A percentile compares a stretch with the other conserved stretches of the same genome.
phyloP scores from a whole-genome alignment of 2,329 filamentous ascomycete genomes.

The Trichophyton equinum region DNA sequence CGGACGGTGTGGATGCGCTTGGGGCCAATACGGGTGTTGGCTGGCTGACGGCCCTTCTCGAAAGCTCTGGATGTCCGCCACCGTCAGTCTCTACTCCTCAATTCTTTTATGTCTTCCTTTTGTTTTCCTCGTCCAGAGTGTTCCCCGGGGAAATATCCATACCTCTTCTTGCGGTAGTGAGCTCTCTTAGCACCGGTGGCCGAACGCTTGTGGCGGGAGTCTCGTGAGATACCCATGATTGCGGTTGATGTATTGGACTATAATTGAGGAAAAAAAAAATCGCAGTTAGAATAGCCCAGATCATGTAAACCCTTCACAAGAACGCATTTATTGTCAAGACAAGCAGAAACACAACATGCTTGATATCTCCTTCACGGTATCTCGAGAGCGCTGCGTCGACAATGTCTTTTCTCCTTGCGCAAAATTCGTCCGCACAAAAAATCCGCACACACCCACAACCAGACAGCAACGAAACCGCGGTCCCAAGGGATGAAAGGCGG shows the following conservation, averaged over 20 bases:
- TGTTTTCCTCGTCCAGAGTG: background rate
- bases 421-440: background rate
- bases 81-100: background rate
- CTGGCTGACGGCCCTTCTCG: constrained; percentile 98
- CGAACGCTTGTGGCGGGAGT: constrained; percentile 99
- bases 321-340: background rate
- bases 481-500: background rate
- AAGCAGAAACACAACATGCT: background rate
- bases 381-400: background rate
- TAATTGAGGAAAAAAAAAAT: constrained; percentile 4
- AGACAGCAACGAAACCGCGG: constrained; percentile 1
- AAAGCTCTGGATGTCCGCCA: constrained; percentile 65
- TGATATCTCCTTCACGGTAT: background rate
- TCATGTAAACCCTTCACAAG: background rate
- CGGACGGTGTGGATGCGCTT: constrained; percentile 96
- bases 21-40: constrained; percentile 96
- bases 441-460: background rate
- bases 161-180: constrained; percentile 62
- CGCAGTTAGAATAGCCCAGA: background rate
- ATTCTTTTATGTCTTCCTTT: background rate
- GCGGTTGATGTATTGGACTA: constrained; percentile 50
- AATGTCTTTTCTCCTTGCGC: background rate
- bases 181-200: constrained; percentile 96
- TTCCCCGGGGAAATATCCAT: constrained; percentile 21
- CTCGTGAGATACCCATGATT: constrained; percentile 99